Conservation (phyloP, 1,284 basidiomycete genomes). For the Ceratobasidium sp. region DNA sequence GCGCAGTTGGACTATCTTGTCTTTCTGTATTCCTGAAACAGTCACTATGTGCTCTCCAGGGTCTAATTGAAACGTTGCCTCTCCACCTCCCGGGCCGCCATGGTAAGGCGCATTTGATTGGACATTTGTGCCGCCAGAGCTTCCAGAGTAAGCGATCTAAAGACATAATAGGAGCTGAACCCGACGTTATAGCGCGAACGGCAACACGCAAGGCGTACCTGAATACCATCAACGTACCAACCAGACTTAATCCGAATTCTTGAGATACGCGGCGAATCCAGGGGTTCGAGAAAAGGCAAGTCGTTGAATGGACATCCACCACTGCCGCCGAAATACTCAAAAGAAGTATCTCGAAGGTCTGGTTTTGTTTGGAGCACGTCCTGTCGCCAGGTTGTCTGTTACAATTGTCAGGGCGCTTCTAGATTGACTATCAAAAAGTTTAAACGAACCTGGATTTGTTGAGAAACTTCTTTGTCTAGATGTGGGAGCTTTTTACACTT, state of each 20-base stretch:
- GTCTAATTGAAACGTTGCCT: background rate
- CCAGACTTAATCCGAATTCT: constrained; percentile 5
- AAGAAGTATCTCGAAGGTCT: background rate
- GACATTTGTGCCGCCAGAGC: background rate
- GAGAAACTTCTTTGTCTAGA: background rate
- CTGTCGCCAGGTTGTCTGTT: constrained; percentile 20
- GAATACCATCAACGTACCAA: constrained; percentile 20
- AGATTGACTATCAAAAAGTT: background rate
- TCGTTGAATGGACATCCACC: constrained; percentile 27
- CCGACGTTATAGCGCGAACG: too few relatives aligned
- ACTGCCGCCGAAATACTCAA: constrained; percentile 16
- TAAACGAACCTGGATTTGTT: constrained; percentile 11
- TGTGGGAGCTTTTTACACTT: constrained; percentile 10
- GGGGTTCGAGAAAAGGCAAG: background rate
- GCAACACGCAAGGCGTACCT: constrained; percentile 12
- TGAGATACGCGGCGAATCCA: background rate
- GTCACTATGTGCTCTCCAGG: constrained; percentile 15
- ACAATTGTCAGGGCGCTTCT: too few relatives aligned
- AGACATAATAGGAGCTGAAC: background rate
- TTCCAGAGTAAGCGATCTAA: constrained; percentile 16
- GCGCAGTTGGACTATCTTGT: constrained; percentile 13
- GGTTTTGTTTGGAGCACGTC: background rate
- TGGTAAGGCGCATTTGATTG: background rate
- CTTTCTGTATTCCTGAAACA: background rate
- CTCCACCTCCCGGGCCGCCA: background rate